phyloP scores from a whole-genome alignment of 495 filamentous ascomycete genomes.

The Aspergillus kassunensis region DNA sequence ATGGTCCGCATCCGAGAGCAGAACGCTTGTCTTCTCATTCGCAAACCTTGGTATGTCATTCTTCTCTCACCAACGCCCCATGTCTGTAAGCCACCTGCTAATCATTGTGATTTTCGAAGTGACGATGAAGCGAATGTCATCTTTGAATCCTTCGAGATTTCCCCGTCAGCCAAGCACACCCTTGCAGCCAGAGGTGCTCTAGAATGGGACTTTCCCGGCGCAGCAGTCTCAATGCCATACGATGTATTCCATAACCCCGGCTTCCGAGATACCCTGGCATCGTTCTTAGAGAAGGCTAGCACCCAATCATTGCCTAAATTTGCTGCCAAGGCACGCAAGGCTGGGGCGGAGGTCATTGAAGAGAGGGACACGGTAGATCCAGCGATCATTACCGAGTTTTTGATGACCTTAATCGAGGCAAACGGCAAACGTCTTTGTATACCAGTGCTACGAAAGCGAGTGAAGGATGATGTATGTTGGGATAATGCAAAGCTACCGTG shows the following conservation, averaged over 20 bases:
- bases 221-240: conserved; percentile 35
- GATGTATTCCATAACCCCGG: conserved; percentile 29
- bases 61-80: background rate
- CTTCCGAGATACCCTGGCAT: conserved; percentile 48
- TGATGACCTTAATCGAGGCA: conserved; percentile 54
- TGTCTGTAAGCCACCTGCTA: background rate
- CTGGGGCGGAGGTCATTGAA: conserved; percentile 42
- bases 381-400: conserved; percentile 48
- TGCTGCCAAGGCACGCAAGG: conserved; percentile 47
- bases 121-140: too few relatives aligned
- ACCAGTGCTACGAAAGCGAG: conserved; percentile 46
- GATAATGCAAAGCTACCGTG: conserved; percentile 46
- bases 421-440: conserved; percentile 35
- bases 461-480: conserved; percentile 56
- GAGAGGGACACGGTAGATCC: conserved; percentile 53
- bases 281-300: conserved; percentile 57
- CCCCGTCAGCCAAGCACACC: conserved; percentile 43
- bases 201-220: conserved; percentile 44
- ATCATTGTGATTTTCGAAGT: too few relatives aligned
- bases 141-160: conserved; percentile 57
- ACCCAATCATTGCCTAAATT: conserved; percentile 52
- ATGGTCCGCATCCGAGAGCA: conserved; percentile 49
- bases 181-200: conserved; percentile 39
- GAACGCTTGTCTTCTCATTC: conserved; percentile 54
- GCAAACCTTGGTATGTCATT: conserved; percentile 34